Evolutionary conservation across 2,329 filamentous ascomycete species (phyloP), one percentile per base, ranked within the genome.

Genomic region (Fusarium burgessii): DNA sequence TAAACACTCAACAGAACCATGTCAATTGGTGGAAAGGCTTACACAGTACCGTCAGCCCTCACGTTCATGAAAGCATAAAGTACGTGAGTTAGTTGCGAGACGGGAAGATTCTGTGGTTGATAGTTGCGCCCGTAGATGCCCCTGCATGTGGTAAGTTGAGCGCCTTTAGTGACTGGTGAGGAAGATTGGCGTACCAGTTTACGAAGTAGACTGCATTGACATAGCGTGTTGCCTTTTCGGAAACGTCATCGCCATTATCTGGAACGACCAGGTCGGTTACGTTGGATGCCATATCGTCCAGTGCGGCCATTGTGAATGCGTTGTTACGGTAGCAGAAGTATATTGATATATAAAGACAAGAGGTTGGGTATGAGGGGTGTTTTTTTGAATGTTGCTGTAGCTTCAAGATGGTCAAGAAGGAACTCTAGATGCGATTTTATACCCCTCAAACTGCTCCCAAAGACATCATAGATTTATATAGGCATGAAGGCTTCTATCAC

Each of bases 31-130:
- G 15, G 6, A 25, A 9, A 8, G 79, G n/a, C 84, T 76, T 86
- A 91, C 80, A 94, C 92, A 71, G 92, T 91, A 20, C 93, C 93
- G 52, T 91, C 88, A 0, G 87, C 79, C 7, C 85, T 83, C n/a
- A 96, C 80, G 75, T 96, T 94, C 72, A 92, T 91, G 78, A 97
- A 97, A 6, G 93, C 87, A 76, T 88, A 97, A 4, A 97, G 84
- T 2, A 97, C 84, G 74, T 95, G 92, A 0, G 91, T 94, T 41
- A 97, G 81, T 68, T 93, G 84, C 3, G 88, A 84, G 3, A 85
- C 88, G 0, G 91, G 91, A 17, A 97, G 85, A 71, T 93, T 85
- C 54, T 91, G 86, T 0, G 93, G 91, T 51, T 92, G 87, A 77
- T 91, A 93, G 72, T 92, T 88, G 54, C 93, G 87, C 23, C 83